Base-by-base conservation (phyloP, 1,284 basidiomycete genomes). In the Apiotrichum sp. region DNA sequence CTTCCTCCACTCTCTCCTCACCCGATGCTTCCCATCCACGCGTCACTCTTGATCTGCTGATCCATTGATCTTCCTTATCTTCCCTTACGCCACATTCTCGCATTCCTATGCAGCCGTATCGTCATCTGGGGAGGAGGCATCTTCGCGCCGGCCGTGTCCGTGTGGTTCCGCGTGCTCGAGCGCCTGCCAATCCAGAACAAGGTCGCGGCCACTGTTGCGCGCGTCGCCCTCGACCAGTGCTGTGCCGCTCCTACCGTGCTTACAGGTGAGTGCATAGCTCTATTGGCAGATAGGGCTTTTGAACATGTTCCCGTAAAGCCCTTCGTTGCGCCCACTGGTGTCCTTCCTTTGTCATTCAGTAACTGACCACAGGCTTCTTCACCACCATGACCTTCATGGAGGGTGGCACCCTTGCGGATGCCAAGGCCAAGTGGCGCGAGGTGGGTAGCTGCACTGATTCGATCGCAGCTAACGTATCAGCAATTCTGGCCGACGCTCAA, bases 161-260 rank as follows among this genome's bases (percentile, higher is more conserved):
- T 67, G 8, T 76, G 76, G 76, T 75, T 76, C 65, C 63, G 65
- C 11, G 57, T 65, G 1, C 64, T 77, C 8, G 65, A 77, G 44
- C 58, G 65, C 36, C 32, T 76, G 5, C 70, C 70, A n/a, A 69
- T 76, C 58, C 59, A 64, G 50, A 58, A 54, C 51, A 69, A 71
- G 55, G 59, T 67, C 48, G 59, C 65, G 4, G 67, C 63, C 13
- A 74, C 75, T 1, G 59, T 69, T 29, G 64, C 66, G 6, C 63
- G 71, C 32, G 73, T 74, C 31, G 71, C 66, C 4, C 62, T 78
- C 36, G 78, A 80, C 64, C 78, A 80, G 64, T 76, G 78, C 56
- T 62, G 69, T 2, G 71, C 77, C 51, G 76, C 78, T 3, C 78
- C 78, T 0, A 53, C 65, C n/a, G 67, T 77, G 11, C 53, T 75